Evolutionary conservation across 73 alveolate species (phyloP), one percentile per base, ranked within the genome.

Genomic region (Paramecium caudatum): DNA sequence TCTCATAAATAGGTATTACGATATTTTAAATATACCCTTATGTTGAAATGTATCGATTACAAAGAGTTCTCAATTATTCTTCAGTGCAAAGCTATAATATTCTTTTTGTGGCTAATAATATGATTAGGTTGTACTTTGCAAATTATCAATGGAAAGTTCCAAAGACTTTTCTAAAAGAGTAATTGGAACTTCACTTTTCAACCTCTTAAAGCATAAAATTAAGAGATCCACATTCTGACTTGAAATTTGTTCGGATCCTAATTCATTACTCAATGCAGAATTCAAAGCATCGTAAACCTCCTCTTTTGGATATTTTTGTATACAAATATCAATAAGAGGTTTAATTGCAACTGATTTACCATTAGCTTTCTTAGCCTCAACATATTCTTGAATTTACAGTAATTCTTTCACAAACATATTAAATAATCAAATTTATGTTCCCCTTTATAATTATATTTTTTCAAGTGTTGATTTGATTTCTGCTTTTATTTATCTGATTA

Each of bases 331-430:
- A 55, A 55, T 55, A 7, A 55, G 9, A 0, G 80, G 80, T 10
- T 55, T 55, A 9, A 55, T 27, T 4, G 80, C 23, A 10, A 55
- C 46, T 3, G 23, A 25, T 55, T 55, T 55, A 10, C 80, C 80
- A 55, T 21, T 21, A 5, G 80, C 23, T 21, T 55, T 55, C 30
- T 55, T 55, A 10, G 23, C 1, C 37, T 55, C 80, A 6, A 55
- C 80, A 55, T 55, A 55, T 55, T 55, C 80, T 21, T 55, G 30
- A 23, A 55, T 21, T 55, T 55, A 25, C 30, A 55, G 30, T 55
- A 55, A 55, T 55, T 55, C 80, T 23, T 55, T 55, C 80, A 55
- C 80, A 55, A 55, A 55, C 80, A 55, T 55, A 43, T 55, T 55
- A 55, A 55, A 27, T 55, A 55, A 55, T 55, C 80, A 55, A n/a